phyloP scores from a whole-genome alignment of 495 filamentous ascomycete genomes.

The Talaromyces adpressus region DNA sequence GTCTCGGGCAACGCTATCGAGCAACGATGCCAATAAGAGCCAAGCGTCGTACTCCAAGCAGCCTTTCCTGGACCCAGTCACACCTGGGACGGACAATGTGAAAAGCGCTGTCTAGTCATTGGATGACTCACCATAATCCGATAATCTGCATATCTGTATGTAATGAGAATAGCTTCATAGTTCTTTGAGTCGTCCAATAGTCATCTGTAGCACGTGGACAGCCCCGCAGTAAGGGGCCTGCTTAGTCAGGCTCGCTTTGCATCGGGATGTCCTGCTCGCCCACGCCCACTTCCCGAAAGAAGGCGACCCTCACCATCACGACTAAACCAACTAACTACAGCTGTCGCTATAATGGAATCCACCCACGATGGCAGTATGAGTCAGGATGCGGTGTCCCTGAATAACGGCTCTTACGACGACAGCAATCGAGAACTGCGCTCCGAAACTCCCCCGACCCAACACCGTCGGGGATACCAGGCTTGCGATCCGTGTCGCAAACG shows the following conservation, averaged over 20 bases:
- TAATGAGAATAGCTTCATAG: neutral
- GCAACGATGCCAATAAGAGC: neutral
- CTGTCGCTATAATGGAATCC: constrained; percentile 1
- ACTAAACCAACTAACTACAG: neutral
- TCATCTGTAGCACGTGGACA: neutral
- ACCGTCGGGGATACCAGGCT: constrained; percentile 74
- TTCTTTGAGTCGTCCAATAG: neutral
- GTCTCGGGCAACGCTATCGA: neutral
- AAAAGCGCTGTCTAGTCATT: neutral
- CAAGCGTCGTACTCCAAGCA: neutral
- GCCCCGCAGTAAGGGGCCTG: neutral
- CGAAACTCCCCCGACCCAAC: constrained; percentile 35
- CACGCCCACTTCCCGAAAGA: constrained; percentile 17
- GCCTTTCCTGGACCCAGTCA: neutral
- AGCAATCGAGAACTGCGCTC: constrained; percentile 19
- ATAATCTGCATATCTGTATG: neutral
- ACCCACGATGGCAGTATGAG: neutral
- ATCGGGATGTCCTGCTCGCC: constrained; percentile 26
- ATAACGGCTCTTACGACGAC: constrained; percentile 15
- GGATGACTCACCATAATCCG: neutral
- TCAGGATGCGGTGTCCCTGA: constrained; percentile 7
- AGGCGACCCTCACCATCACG: neutral
- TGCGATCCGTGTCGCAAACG: constrained; percentile 87
- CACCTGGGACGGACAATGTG: neutral
- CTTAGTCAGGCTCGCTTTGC: constrained; percentile 34